phyloP scores from a whole-genome alignment of 768 basidiomycete genomes.

The Guyanaporus albipodus region DNA sequence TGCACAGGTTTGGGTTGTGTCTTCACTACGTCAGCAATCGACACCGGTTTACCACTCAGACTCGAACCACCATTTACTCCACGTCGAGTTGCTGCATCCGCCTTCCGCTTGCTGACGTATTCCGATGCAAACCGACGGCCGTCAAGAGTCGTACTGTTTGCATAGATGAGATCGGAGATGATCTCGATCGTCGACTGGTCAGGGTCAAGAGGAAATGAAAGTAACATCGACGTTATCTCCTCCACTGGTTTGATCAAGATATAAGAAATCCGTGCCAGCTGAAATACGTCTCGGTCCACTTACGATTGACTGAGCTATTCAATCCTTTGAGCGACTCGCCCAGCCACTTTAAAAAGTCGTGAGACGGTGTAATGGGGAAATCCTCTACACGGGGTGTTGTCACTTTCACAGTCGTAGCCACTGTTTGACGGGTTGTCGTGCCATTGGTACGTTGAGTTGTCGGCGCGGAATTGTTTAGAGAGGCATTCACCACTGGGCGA shows the following conservation, averaged over 20 bases:
- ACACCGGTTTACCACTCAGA: constrained; percentile 48
- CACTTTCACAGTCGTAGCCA: constrained; percentile 32
- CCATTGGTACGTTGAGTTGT: constrained; percentile 38
- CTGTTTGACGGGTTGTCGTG: constrained; percentile 34
- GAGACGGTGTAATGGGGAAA: constrained; percentile 62
- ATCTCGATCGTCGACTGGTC: constrained; percentile 81
- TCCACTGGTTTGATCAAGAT: constrained; percentile 59
- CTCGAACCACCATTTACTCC: constrained; percentile 40
- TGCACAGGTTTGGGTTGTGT: constrained; percentile 73
- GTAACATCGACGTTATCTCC: constrained; percentile 92
- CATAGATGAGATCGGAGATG: constrained; percentile 93
- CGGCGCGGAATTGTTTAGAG: constrained; percentile 26
- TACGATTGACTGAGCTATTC: constrained; percentile 54
- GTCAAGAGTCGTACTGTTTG: constrained; percentile 91
- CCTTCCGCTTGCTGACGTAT: constrained; percentile 82
- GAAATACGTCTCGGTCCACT: constrained; percentile 18
- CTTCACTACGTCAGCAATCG: constrained; percentile 89
- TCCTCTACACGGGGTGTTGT: constrained; percentile 52
- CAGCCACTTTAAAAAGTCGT: constrained; percentile 92
- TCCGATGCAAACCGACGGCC: constrained; percentile 94
- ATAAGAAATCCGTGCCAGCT: constrained; percentile 14
- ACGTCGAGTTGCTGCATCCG: constrained; percentile 59
- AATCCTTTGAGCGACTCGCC: constrained; percentile 76
- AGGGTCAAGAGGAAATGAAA: constrained; percentile 90
- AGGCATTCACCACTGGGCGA: constrained; percentile 34